A percentile compares a stretch with the other conserved stretches of the same genome.
These are phyloP conservation scores for Penicillium sp. DNA, from an alignment of 2,329 filamentous ascomycete species.

Conservation along the genomic window DNA sequence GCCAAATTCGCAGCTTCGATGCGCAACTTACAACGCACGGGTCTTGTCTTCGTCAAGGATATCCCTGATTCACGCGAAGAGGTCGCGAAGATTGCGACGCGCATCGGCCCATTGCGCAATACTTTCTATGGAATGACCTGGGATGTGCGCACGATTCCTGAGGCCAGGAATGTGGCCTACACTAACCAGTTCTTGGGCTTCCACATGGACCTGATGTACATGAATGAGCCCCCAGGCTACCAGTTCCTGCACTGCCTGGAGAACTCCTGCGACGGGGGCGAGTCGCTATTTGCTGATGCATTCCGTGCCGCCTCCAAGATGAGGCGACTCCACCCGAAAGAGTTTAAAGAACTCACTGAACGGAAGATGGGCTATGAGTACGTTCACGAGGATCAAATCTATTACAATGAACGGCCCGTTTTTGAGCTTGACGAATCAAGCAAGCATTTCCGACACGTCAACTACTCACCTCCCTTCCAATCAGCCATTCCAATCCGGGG, in stretches of 20 bases:
- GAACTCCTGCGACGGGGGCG: constrained; percentile 76
- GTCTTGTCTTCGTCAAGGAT: constrained; percentile 73
- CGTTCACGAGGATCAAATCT: constrained; percentile 63
- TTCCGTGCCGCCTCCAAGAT: constrained; percentile 56
- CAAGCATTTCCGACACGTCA: constrained; percentile 47
- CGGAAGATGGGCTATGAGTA: constrained; percentile 65
- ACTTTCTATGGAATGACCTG: constrained; percentile 92
- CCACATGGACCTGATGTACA: constrained; percentile 93
- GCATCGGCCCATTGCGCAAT: constrained; percentile 76
- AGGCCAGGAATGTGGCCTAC: constrained; percentile 90
- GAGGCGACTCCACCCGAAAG: neutral
- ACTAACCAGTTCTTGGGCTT: constrained; percentile 79
- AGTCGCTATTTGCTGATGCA: constrained; percentile 82
- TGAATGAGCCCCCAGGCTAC: constrained; percentile 73
- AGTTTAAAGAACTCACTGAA: constrained; percentile 41
- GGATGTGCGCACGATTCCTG: constrained; percentile 78
- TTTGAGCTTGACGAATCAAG: constrained; percentile 40
- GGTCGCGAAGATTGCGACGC: constrained; percentile 67
- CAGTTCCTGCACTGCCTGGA: constrained; percentile 88
- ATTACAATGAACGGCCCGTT: constrained; percentile 60
- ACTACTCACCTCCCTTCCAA: constrained; percentile 83
- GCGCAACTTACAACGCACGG: constrained; percentile 62
- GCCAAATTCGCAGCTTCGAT: constrained; percentile 62
- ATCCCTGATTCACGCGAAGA: constrained; percentile 68
- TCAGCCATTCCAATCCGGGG: constrained; percentile 44